A percentile compares a stretch with the other conserved stretches of the same genome.
phyloP scores from a whole-genome alignment of 805 yeast genomes.

The Jamesozyma spencerorum region DNA sequence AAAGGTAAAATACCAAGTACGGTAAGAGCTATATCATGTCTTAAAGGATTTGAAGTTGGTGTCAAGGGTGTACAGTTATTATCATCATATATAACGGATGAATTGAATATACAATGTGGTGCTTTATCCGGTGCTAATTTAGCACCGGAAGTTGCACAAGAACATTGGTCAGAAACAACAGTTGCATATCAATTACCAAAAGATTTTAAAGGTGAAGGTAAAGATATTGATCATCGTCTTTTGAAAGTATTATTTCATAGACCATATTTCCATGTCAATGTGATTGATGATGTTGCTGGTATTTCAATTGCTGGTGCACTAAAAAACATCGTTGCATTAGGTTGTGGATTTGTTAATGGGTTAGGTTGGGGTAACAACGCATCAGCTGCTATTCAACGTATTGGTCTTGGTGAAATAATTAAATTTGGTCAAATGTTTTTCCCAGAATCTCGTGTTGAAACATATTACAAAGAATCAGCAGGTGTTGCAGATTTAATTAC shows the following conservation, averaged over 20 bases:
- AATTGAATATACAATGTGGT: conserved; percentile 85
- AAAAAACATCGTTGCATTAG: conserved; percentile 90
- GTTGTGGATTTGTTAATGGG: conserved; percentile 97
- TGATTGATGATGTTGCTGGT: conserved; percentile 88
- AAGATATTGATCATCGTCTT: conserved; percentile 54
- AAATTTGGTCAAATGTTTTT: conserved; percentile 75
- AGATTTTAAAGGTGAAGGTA: conserved; percentile 41
- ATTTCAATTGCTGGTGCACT: conserved; percentile 95
- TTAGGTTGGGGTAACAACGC: conserved; percentile 99
- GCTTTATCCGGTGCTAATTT: conserved; percentile 95
- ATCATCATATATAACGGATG: conserved; percentile 68
- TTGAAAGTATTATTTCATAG: conserved; percentile 87
- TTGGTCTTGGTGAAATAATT: conserved; percentile 85
- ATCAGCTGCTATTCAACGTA: conserved; percentile 93
- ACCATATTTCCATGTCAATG: conserved; percentile 95
- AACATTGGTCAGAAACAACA: conserved; percentile 96
- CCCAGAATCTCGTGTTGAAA: conserved; percentile 62
- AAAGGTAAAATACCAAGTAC: conserved; percentile 61
- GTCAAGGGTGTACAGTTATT: conserved; percentile 78
- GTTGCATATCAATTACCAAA: conserved; percentile 76
- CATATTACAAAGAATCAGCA: conserved; percentile 88
- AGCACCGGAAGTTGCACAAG: conserved; percentile 93
- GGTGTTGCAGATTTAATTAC: conserved; percentile 98
- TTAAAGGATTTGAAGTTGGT: conserved; percentile 88
- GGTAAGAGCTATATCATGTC: conserved; percentile 86